Percentiles rank a stretch among this genome's conserved stretches.
phyloP scores from a whole-genome alignment of 2,329 filamentous ascomycete species.

The Fusarium pilosicola region DNA sequence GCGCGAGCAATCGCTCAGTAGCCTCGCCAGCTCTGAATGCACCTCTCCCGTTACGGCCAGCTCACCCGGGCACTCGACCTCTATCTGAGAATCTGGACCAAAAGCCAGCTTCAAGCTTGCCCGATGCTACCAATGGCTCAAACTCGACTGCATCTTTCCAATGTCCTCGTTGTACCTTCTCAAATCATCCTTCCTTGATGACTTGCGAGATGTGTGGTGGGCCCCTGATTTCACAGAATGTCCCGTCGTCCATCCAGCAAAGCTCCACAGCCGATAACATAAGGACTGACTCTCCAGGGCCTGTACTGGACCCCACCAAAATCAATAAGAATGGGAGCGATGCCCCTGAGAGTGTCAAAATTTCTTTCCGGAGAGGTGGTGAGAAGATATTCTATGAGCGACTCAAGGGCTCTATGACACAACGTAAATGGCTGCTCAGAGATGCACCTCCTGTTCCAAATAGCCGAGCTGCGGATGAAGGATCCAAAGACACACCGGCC shows the following conservation, averaged over 20 bases:
- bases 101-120: background rate
- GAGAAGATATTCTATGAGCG: conserved; percentile 91
- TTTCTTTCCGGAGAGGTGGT: conserved; percentile 90
- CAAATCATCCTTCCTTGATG: conserved; percentile 87
- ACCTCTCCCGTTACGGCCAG: conserved; percentile 48
- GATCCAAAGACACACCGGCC: conserved; percentile 42
- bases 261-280: conserved; percentile 49
- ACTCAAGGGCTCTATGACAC: conserved; percentile 85
- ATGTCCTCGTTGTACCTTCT: conserved; percentile 92
- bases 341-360: conserved; percentile 80
- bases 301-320: conserved; percentile 61
- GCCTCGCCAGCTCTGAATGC: conserved; percentile 27
- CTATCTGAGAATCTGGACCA: conserved; percentile 16
- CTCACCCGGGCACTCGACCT: conserved; percentile 18
- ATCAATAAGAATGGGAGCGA: conserved; percentile 56
- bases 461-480: conserved; percentile 51
- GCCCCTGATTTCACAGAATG: conserved; percentile 69
- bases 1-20: conserved; percentile 66
- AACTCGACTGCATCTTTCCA: conserved; percentile 57
- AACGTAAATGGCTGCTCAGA: conserved; percentile 94
- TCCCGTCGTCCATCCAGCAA: conserved; percentile 48
- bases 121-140: background rate
- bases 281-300: conserved; percentile 82
- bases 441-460: conserved; percentile 87
- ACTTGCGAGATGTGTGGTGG: conserved; percentile 93